Evolutionary conservation across 306 rosid genomes (phyloP).

Genomic region (Vigna nakashimae): DNA sequence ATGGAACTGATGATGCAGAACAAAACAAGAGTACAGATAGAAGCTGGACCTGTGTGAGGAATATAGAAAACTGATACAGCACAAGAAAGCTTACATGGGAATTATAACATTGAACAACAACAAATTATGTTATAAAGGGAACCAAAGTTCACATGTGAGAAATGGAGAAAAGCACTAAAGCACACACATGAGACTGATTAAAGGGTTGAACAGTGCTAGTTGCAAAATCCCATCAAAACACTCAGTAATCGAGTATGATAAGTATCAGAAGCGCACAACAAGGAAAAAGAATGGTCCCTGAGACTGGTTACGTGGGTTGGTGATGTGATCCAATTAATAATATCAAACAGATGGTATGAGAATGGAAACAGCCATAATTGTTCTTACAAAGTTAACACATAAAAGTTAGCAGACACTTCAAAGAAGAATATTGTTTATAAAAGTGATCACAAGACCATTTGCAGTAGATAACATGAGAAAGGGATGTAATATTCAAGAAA

Average conservation of each 20-base stretch:
- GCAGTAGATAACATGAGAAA: slow-evolving; percentile 41
- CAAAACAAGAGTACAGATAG: neutral
- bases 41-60: slow-evolving; percentile 38
- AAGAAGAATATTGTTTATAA: slow-evolving; percentile 48
- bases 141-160: slow-evolving; percentile 34
- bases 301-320: slow-evolving; percentile 45
- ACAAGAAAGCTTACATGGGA: slow-evolving; percentile 35
- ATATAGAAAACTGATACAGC: slow-evolving; percentile 31
- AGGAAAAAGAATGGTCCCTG: slow-evolving; percentile 38
- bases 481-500: slow-evolving; percentile 19
- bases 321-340: slow-evolving; percentile 45
- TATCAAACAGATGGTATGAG: slow-evolving; percentile 49
- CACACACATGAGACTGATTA: slow-evolving; percentile 38
- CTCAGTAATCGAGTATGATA: slow-evolving; percentile 37
- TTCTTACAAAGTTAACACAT: slow-evolving; percentile 57
- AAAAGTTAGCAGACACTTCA: slow-evolving; percentile 54
- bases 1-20: neutral
- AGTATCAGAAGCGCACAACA: slow-evolving; percentile 31
- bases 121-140: slow-evolving; percentile 26
- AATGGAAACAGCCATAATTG: slow-evolving; percentile 74
- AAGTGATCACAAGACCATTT: slow-evolving; percentile 42
- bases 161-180: slow-evolving; percentile 38
- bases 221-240: slow-evolving; percentile 24
- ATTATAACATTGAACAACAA: slow-evolving; percentile 16
- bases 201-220: slow-evolving; percentile 33